These are phyloP conservation scores for Thalia dealbata DNA, from an alignment of 176 grass and related monocot genomes.

Conservation along the genomic window DNA sequence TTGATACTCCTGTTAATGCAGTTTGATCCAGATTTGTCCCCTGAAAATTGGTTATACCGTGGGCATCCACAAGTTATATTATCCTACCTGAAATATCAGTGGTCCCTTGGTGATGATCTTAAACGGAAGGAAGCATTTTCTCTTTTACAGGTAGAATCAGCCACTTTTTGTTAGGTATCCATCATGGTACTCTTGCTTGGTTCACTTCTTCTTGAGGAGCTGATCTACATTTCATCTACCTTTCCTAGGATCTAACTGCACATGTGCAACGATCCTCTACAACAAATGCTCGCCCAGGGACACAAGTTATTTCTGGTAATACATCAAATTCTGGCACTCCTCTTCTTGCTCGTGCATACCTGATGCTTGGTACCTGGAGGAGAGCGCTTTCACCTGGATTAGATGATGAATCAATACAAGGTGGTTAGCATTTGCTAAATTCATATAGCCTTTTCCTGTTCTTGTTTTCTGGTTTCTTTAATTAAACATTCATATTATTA, in stretches of 20 bases:
- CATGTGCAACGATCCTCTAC: slow-evolving; percentile 36
- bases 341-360: slow-evolving; percentile 86
- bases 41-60: slow-evolving; percentile 48
- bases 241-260: slow-evolving; percentile 58
- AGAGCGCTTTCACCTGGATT: slow-evolving; percentile 74
- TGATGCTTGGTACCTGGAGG: slow-evolving; percentile 91
- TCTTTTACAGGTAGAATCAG: slow-evolving; percentile 57
- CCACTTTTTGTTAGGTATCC: not conserved
- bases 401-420: slow-evolving; percentile 86
- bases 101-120: slow-evolving; percentile 78
- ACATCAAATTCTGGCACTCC: slow-evolving; percentile 48
- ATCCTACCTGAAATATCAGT: slow-evolving; percentile 89
- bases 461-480: slow-evolving; percentile 8
- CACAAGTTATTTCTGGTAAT: slow-evolving; percentile 24
- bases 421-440: slow-evolving; percentile 17
- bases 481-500: slow-evolving; percentile 15
- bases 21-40: slow-evolving; percentile 85
- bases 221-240: slow-evolving; percentile 19
- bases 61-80: slow-evolving; percentile 86
- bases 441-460: not conserved
- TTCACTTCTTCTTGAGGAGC: not conserved
- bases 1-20: slow-evolving; percentile 15
- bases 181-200: not conserved
- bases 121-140: slow-evolving; percentile 79
- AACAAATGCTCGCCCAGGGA: slow-evolving; percentile 41